A percentile compares a stretch with the other conserved stretches of the same genome.
These are phyloP conservation scores for Solanum verrucosum DNA, from an alignment of 257 asterid genomes.

Conservation along the genomic window DNA sequence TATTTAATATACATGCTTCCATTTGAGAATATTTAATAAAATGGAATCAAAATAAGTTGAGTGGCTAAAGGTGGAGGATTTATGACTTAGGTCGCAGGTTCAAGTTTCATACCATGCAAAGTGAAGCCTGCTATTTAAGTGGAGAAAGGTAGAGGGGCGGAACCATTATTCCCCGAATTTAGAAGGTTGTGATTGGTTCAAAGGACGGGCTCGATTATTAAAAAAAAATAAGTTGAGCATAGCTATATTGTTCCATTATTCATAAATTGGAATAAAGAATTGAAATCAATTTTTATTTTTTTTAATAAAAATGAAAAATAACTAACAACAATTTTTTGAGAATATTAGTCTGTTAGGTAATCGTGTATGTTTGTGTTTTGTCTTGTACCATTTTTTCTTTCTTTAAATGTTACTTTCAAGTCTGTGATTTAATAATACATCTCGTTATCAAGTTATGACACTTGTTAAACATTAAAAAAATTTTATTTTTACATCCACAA, in stretches of 20 bases:
- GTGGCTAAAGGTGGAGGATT: background rate
- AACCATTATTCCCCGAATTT: fast-evolving
- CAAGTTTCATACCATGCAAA: no score
- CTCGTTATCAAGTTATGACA: background rate
- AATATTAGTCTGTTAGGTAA: background rate
- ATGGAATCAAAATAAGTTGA: background rate
- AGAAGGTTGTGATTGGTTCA: no score
- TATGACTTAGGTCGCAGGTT: background rate
- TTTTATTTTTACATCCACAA: background rate
- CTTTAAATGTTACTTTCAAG: background rate
- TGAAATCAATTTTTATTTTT: no score
- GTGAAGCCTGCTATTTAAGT: background rate
- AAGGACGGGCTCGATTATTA: no score
- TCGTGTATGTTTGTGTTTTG: no score
- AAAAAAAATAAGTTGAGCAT: background rate
- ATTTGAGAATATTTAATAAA: background rate
- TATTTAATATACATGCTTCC: no score
- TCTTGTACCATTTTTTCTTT: background rate
- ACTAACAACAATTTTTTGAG: no score
- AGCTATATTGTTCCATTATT: background rate
- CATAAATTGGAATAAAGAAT: background rate
- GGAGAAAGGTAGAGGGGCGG: no score
- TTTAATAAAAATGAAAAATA: no score
- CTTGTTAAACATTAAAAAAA: background rate
- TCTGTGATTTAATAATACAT: background rate